These are phyloP conservation scores for Microstegium vimineum DNA, from an alignment of 176 grass and related monocot species.

Conservation along the genomic window DNA sequence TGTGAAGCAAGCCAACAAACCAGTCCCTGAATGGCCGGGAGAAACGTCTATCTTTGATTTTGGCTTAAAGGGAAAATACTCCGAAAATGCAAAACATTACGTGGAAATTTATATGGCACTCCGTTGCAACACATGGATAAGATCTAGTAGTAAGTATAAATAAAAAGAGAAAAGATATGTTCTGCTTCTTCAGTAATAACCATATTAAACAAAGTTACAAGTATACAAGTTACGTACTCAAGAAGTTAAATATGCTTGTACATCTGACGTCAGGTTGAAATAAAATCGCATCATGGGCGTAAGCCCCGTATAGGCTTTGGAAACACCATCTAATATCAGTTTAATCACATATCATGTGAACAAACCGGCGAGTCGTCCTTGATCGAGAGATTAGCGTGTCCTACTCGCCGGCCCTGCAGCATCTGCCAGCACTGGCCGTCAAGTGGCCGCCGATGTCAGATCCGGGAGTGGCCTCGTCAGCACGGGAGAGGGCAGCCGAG, in stretches of 20 bases:
- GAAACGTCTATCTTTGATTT: no score
- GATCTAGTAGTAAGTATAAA: no score
- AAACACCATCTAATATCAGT: conserved; percentile 39
- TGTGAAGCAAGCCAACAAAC: no score
- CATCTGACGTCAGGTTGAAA: conserved; percentile 43
- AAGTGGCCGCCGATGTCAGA: conserved; percentile 1
- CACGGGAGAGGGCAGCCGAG: conserved; percentile 74
- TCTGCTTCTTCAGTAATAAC: conserved; percentile 31
- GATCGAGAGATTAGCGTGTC: conserved; percentile 29
- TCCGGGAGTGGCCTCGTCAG: conserved; percentile 23
- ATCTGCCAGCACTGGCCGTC: conserved; percentile 15
- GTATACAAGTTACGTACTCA: conserved; percentile 54
- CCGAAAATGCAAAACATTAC: no score
- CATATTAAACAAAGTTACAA: conserved; percentile 20
- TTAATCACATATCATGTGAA: conserved; percentile 4
- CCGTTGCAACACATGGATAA: no score
- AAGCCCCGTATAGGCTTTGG: conserved; percentile 17
- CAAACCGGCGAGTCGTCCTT: conserved; percentile 22
- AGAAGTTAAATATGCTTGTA: conserved; percentile 40
- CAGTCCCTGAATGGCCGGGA: neutral
- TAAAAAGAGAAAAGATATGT: neutral
- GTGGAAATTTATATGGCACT: no score
- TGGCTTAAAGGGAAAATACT: no score
- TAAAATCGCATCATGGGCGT: conserved; percentile 23
- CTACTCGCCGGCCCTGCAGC: conserved; percentile 34